Evolutionary conservation across 2,329 filamentous ascomycete genomes (phyloP).

Genomic region (Neurospora sp.): DNA sequence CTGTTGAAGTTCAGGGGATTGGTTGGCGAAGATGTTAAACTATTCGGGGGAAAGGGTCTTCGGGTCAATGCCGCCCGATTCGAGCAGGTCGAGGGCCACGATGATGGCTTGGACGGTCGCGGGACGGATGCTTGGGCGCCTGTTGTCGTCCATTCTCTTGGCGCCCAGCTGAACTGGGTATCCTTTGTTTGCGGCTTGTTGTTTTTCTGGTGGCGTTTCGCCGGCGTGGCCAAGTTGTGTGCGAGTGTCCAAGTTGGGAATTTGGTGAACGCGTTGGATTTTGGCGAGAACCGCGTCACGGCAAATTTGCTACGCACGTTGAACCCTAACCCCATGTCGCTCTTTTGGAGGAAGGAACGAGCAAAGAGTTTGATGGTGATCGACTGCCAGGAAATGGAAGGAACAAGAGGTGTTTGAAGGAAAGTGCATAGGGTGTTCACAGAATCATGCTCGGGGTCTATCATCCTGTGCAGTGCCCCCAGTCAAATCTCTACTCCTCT

Average conservation of each 20-base stretch:
- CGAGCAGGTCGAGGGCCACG: conserved; percentile 37
- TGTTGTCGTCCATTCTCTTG: background rate
- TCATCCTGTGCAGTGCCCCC: background rate
- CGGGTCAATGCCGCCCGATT: conserved; percentile 38
- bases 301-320: background rate
- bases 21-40: conserved; percentile 50
- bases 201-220: too few relatives aligned
- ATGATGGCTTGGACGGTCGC: background rate
- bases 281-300: background rate
- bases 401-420: background rate
- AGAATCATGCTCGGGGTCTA: too few relatives aligned
- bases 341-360: background rate
- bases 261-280: background rate
- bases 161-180: background rate
- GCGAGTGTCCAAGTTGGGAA: background rate
- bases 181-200: background rate
- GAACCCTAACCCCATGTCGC: background rate
- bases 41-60: conserved; percentile 42
- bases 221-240: background rate
- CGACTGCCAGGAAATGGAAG: background rate
- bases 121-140: too few relatives aligned
- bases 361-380: background rate
- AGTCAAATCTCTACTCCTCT: conserved; percentile 4
- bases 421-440: background rate
- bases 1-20: conserved; percentile 43